Evolutionary conservation across 305 asterid genomes (phyloP), one percentile per base, ranked within the genome.

Genomic region (Fraxinus velutina): DNA sequence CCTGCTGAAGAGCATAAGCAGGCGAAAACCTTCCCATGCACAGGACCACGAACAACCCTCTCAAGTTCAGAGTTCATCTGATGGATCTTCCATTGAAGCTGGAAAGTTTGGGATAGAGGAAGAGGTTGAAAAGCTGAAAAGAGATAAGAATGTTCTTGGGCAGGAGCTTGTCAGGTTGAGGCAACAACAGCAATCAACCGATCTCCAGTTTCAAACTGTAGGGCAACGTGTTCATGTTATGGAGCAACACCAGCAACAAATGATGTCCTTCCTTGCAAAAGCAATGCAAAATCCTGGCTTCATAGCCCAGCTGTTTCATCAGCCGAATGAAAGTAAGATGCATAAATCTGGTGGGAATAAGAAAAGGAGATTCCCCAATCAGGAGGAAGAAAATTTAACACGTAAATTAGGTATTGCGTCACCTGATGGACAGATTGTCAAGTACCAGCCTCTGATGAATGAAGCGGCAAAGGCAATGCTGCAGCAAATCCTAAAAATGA

Each of bases 281-380:
- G 97, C 97, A n/a, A 86, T 92, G 93, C 93, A 92, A 85, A 92
- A 89, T 87, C 90, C 97, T 21, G 89, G 92, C 15, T 91, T 92
- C 75, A 89, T 91, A 42, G 83, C 97, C 6, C 97, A 91, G 89
- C 83, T 92, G 73, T 91, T 91, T 24, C 90, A 92, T 64, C 92
- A 89, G 81, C 91, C 86, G 81, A 88, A 81, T 66, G 92, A 86
- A 27, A 78, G 78, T 57, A 84, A 75, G 57, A 85, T 92, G 73
- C 88, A 81, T 21, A 87, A 91, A 73, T 82, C 97, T 32, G 89
- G 89, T 19, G 84, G 88, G 79, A 90, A 82, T 86, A 92, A 89
- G 89, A 93, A 92, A 83, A 85, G 96, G 89, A 92, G 94, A 82
- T 92, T 91, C 1, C 94, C 93, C 12, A 88, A 82, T 76, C 93